A percentile compares a stretch with the other conserved stretches of the same genome.
phyloP scores from a whole-genome alignment of 202 grass and related monocot species.

The Bolboschoenoplectus hybrid region DNA sequence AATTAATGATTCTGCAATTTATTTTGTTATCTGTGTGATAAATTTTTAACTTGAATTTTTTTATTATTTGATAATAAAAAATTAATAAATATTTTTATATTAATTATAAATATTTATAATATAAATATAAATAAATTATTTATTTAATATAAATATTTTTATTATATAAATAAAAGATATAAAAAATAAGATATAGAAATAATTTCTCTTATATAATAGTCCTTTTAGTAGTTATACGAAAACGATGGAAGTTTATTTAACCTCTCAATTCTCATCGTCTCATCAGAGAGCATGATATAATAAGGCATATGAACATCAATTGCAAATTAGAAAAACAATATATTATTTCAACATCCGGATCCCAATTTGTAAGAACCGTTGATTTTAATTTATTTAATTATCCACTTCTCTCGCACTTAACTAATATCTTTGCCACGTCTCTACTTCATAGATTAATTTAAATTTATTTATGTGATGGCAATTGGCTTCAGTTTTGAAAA shows the following conservation, averaged over 20 bases:
- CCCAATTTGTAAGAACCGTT: not conserved
- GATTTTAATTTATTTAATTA: not conserved
- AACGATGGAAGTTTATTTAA: constrained; percentile 1
- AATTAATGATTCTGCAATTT: no score
- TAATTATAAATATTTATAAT: no score
- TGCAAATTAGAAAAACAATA: not conserved
- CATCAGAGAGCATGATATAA: not conserved
- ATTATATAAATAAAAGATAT: no score
- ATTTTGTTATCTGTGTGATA: no score
- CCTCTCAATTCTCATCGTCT: not conserved
- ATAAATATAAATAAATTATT: no score
- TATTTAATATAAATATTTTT: no score
- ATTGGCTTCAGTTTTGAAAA: not conserved
- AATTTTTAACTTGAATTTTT: no score
- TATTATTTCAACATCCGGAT: not conserved
- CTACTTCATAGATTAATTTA: not conserved
- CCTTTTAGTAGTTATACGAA: not conserved
- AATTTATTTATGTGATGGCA: not conserved
- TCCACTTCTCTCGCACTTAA: no score
- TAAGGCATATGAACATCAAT: not conserved
- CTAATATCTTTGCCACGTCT: not conserved
- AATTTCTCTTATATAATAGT: not conserved
- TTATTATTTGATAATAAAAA: no score
- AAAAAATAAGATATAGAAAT: no score
- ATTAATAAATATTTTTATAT: no score